Conservation (phyloP, 73 alveolate species). For the Effrenium voratum region DNA sequence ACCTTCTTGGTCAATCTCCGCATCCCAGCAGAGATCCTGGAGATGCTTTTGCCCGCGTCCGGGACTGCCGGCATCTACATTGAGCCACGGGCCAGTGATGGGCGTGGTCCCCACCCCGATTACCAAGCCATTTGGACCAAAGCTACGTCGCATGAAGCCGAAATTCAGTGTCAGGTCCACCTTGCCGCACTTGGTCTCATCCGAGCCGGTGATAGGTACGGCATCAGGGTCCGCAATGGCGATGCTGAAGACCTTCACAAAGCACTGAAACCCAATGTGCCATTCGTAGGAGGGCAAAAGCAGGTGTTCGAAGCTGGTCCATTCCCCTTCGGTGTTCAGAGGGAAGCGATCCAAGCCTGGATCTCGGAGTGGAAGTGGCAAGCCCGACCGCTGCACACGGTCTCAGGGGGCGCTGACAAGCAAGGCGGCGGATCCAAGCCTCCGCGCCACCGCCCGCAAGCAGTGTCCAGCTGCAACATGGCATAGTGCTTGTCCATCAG, state of each 20-base stretch:
- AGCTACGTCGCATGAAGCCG: not conserved
- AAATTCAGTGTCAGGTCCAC: not conserved
- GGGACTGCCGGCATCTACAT: not conserved
- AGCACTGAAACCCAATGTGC: not conserved
- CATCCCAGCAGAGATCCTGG: not conserved
- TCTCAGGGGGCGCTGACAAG: not conserved
- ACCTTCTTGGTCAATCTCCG: too few species aligned
- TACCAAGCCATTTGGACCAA: not conserved
- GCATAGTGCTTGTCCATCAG: too few species aligned
- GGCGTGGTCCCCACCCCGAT: not conserved
- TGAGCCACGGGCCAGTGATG: not conserved
- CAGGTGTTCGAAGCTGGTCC: not conserved
- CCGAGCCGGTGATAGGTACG: not conserved
- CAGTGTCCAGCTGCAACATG: too few species aligned
- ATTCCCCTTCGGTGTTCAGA: not conserved
- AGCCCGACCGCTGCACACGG: not conserved
- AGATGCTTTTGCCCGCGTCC: not conserved
- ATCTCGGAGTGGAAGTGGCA: not conserved
- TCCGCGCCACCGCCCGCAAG: not conserved
- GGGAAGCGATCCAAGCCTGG: not conserved
- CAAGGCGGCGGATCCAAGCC: not conserved
- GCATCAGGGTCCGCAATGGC: not conserved
- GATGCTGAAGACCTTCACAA: not conserved
- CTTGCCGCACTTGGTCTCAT: not conserved
- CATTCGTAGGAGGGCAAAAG: not conserved